A percentile compares a stretch with the other conserved stretches of the same genome.
These are phyloP conservation scores for Termitomyces titanicus DNA, from an alignment of 768 basidiomycete genomes.

Conservation along the genomic window DNA sequence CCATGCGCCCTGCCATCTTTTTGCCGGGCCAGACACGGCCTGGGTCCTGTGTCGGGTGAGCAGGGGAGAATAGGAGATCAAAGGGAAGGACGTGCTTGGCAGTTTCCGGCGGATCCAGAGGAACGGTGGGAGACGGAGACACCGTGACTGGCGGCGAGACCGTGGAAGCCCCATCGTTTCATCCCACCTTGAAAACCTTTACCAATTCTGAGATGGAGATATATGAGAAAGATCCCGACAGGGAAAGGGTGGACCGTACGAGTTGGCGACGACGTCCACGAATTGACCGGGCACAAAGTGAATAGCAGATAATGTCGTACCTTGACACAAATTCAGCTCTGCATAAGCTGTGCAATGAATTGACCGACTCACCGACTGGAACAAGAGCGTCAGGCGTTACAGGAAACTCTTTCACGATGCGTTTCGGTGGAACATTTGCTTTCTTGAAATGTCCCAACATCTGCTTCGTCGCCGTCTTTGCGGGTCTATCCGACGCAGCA, in stretches of 20 bases:
- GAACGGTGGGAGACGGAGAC: constrained; percentile 92
- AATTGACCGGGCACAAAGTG: constrained; percentile 98
- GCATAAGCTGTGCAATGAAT: background rate
- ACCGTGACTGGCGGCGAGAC: constrained; percentile 92
- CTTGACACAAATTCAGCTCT: constrained; percentile 32
- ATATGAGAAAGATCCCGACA: background rate
- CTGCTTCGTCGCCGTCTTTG: constrained; percentile 69
- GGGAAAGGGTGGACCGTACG: constrained; percentile 49
- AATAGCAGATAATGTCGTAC: constrained; percentile 83
- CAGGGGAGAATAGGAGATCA: background rate
- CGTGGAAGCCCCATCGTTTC: constrained; percentile 95
- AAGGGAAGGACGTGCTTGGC: constrained; percentile 60
- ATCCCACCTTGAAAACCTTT: constrained; percentile 97
- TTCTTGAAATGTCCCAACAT: constrained; percentile 90
- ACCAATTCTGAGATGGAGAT: constrained; percentile 63
- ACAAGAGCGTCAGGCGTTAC: constrained; percentile 88
- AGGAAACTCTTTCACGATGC: constrained; percentile 82
- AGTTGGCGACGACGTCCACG: constrained; percentile 87
- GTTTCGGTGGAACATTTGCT: constrained; percentile 79
- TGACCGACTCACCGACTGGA: constrained; percentile 68
- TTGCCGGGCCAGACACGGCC: constrained; percentile 96
- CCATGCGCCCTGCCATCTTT: constrained; percentile 97
- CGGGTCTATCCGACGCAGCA: constrained; percentile 72
- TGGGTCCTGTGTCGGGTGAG: constrained; percentile 65
- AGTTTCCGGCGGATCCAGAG: constrained; percentile 89